Evolutionary conservation across 23 red algal genomes (phyloP), one percentile per base, ranked within the genome.

Genomic region (Chondrus crispus): DNA sequence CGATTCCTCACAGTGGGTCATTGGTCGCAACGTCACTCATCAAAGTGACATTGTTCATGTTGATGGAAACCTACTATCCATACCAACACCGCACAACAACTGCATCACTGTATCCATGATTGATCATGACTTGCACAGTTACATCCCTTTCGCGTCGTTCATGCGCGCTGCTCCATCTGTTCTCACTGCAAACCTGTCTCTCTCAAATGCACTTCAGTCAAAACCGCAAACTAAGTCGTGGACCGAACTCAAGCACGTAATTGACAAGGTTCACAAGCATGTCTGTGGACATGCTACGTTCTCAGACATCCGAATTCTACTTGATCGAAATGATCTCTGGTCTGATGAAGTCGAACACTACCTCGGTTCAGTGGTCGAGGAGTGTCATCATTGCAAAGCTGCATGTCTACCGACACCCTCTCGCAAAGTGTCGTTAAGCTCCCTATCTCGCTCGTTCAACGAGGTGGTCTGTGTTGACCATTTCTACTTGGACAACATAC

Each of bases 231-330:
- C 33, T 37, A 46, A 48, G 44, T 40, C 71, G 28, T 76, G 71
- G 71, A 40, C 37, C 28, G 44, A 43, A 20, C 33, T 82, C 5
- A 50, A 82, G 44, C 28, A 50, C 20, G n/a, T 62, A 36, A 38
- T 53, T 82, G 78, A 82, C 4, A 82, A 82, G 78, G 78, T 82
- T 14, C 78, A 62, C 78, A 82, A 82, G 41, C 78, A 82, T 51
- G 78, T 82, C 5, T 82, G 74, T 50, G 74, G 74, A 12, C 74
- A 80, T 52, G 37, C 74, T 16, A 50, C 11, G 13, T 51, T 50
- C 48, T 18, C 74, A 52, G 74, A 80, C 29, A 13, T 80, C 11
- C 37, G 29, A 51, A 14, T 80, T 13, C 28, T 72, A 14, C 35
- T 80, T 10, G 14, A 50, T 12, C 37, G 74, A 12, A 80, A 80